Evolutionary conservation across 2,329 filamentous ascomycete genomes (phyloP).

Genomic region (Gnomoniopsis smithogilvyi): DNA sequence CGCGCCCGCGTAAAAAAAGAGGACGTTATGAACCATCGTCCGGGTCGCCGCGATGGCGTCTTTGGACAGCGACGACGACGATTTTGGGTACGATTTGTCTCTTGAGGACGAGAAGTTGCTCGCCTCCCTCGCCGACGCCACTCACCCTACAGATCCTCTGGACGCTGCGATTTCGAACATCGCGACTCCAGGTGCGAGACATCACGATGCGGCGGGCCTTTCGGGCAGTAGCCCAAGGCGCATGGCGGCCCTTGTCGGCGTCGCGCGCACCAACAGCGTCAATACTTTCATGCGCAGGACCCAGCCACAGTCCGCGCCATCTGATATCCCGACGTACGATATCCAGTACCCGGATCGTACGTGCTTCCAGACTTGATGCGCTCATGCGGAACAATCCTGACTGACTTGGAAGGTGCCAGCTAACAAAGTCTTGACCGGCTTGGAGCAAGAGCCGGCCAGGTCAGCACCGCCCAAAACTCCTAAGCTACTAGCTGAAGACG

Average conservation of each 20-base stretch:
- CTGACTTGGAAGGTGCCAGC: slow-evolving; percentile 64
- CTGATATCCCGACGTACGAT: slow-evolving; percentile 21
- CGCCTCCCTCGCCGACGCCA: slow-evolving; percentile 18
- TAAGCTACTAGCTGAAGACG: slow-evolving; percentile 17
- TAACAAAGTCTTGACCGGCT: slow-evolving; percentile 39
- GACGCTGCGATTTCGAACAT: neutral
- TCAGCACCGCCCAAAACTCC: slow-evolving; percentile 18
- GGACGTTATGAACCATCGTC: slow-evolving; percentile 9
- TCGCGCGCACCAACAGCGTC: slow-evolving; percentile 17
- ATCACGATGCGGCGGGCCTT: slow-evolving; percentile 6
- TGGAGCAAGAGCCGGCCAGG: slow-evolving; percentile 16
- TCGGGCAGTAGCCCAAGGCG: slow-evolving; percentile 1
- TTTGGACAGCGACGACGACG: slow-evolving; percentile 30
- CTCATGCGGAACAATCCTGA: slow-evolving; percentile 44
- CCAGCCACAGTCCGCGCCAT: slow-evolving; percentile 9
- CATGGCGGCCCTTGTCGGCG: slow-evolving; percentile 13
- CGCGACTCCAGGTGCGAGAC: neutral
- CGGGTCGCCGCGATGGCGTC: slow-evolving; percentile 16
- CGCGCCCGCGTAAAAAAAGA: neutral
- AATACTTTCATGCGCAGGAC: slow-evolving; percentile 8
- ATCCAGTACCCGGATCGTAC: slow-evolving; percentile 52
- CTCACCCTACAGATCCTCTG: neutral
- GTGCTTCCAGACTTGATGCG: slow-evolving; percentile 23
- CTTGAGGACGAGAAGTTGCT: slow-evolving; percentile 43
- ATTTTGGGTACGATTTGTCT: slow-evolving; percentile 46